Base-by-base conservation (phyloP, 2,329 filamentous ascomycete species). In the Coniella lustricola region DNA sequence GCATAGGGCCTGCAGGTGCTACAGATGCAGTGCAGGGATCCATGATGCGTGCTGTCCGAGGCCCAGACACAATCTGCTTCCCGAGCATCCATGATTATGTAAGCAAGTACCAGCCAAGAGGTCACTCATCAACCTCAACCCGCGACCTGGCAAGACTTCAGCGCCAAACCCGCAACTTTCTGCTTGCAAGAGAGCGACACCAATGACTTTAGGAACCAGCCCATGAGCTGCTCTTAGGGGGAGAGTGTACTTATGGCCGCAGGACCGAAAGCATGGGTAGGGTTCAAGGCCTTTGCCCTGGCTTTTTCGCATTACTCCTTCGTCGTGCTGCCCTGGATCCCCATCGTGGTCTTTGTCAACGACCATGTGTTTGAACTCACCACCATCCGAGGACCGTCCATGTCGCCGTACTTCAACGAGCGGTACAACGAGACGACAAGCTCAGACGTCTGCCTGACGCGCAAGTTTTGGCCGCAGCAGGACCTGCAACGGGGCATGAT, bases 391-490 rank as follows among this genome's bases (percentile, higher is more conserved):
- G 82, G 82, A 2, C 64, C 72, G 17, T 89, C 84, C 17, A 93
- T 93, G 87, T 84, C 84, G 48, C 87, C 87, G 1, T 84, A 82
- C 53, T 69, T 91, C 47, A 90, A 90, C 59, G 72, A 80, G 50
- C 76, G 82, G 45, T 82, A 73, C 58, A 72, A 83, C 60, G 72
- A 74, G 58, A 80, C 71, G 50, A 69, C 69, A 54, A 62, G 64
- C 33, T 64, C 72, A 44, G 81, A 85, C 54, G 51, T 77, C n/a
- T 75, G 81, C 29, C 63, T 82, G 54, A 78, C 75, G 48, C 74
- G 70, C 59, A 84, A 82, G 60, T 74, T 76, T 63, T 74, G 76
- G 52, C 73, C 79, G 20, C 73, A 76, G 50, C 67, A 77, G 40
- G 70, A 75, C 22, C 60, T 90, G 33, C 67, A 79, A 60, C 74